phyloP scores from a whole-genome alignment of 2,329 filamentous ascomycete genomes.

The Chrysosporium keratinophilum region DNA sequence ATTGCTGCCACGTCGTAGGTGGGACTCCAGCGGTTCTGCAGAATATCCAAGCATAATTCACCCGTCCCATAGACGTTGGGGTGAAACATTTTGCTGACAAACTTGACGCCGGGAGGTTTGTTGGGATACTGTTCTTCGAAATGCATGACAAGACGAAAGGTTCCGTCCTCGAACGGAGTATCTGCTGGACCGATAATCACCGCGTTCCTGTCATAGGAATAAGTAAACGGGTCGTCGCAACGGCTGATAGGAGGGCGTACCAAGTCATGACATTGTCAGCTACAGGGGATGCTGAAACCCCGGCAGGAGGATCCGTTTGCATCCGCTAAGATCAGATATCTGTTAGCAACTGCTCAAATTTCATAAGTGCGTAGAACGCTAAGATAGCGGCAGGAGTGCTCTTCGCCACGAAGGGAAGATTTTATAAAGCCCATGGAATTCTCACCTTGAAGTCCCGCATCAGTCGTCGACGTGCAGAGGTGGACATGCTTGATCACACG shows the following conservation, averaged over 20 bases:
- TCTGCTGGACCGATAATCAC: conserved; percentile 96
- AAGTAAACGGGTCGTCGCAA: neutral
- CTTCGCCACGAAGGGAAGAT: too few species aligned
- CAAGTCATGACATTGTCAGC: conserved; percentile 97
- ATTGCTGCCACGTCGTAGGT: conserved; percentile 98
- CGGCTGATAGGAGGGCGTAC: conserved; percentile 39
- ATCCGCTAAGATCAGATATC: conserved; percentile 58
- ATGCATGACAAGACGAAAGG: conserved; percentile 95
- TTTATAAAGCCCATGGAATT: too few species aligned
- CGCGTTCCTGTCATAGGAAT: conserved; percentile 61
- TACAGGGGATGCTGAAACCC: conserved; percentile 90
- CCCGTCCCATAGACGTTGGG: conserved; percentile 97
- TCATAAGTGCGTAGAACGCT: too few species aligned
- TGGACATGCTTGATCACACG: conserved; percentile 56
- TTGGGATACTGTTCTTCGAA: conserved; percentile 99
- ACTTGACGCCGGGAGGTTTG: conserved; percentile 94
- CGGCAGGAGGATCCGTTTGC: conserved; percentile 96
- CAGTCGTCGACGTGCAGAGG: conserved; percentile 83
- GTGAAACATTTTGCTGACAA: conserved; percentile 98
- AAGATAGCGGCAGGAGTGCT: too few species aligned
- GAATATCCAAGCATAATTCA: conserved; percentile 89
- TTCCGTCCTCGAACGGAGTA: conserved; percentile 96
- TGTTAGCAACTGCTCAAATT: neutral
- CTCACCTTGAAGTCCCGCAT: conserved; percentile 99
- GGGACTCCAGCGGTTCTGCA: conserved; percentile 97